Base-by-base conservation (phyloP, 2,329 filamentous ascomycete species). In the Fusarium domesticum region DNA sequence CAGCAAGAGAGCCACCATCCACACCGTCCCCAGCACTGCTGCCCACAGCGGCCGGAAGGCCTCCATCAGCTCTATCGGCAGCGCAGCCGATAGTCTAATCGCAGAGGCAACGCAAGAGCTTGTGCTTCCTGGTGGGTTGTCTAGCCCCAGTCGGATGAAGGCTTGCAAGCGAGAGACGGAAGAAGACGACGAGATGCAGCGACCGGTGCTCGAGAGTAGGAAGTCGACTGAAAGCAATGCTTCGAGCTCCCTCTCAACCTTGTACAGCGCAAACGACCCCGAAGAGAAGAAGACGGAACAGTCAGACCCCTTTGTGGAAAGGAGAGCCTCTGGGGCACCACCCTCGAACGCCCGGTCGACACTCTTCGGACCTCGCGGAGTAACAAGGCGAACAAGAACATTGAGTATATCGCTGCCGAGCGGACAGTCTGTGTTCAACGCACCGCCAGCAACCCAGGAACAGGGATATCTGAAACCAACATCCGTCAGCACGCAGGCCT, bases 191-290 rank as follows among this genome's bases (percentile, higher is more conserved):
- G 48, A 56, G 34, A 45, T 57, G 35, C 39, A 57, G n/a, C 48
- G 50, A 11, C 45, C 51, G 17, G 44, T 32, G 2, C 52, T 53
- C 0, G 45, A 55, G 14, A 49, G 60, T 43, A 60, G 58, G n/a
- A 44, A 39, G 5, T 74, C 72, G 0, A 44, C 59, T 4, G 64
- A 69, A 4, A 78, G 73, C 48, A 67, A 74, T 7, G 63, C 69
- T 12, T 79, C 76, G 0, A 80, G 76, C 31, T 72, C 75, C 3
- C 64, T 81, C 5, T 81, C 78, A 4, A 81, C 78, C 0, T 59
- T 81, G 5, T 79, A 80, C 50, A 80, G 77, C 45, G 74, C 73
- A 37, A 75, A 77, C 20, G 76, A 78, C 41, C 64, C 67, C 1
- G 69, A 73, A 7, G 68, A 71, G 6, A 63, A 63, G 15, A 68